Evolutionary conservation across 2,329 filamentous ascomycete species (phyloP), one percentile per base, ranked within the genome.

Genomic region (Aureobasidium leucospermi): DNA sequence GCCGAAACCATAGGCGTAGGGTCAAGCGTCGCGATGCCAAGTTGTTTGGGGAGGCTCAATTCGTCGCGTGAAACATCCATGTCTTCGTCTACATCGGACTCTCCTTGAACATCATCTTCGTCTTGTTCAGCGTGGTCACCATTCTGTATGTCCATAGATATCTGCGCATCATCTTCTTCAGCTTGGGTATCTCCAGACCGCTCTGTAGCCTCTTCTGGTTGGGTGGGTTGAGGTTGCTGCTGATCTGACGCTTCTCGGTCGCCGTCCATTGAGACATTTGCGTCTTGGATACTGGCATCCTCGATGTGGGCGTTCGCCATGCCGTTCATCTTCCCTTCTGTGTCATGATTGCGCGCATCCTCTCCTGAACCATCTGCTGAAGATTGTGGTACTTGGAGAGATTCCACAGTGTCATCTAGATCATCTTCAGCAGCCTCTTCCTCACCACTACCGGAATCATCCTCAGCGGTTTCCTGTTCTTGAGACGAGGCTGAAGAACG

Each of bases 61-160:
- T 39, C 55, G n/a, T 41, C 55, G 8, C 34, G 55, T 4, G 55
- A 58, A 7, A 31, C 16, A 16, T 58, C 43, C 23, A 47, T 13
- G 5, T 60, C 49, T 16, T 19, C 43, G 16, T 55, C 59, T 29
- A 51, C 59, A 9, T 58, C 52, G 5, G 29, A 36, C 10, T 16
- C 38, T 13, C 45, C 52, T 28, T 52, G 52, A 16, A 19, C 52
- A 39, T 51, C 52, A 2, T 51, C 46, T 23, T 19, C 46, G 11
- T 29, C 16, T 31, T 64, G 65, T 28, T 19, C 16, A 62, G 61
- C 36, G 23, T 67, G 66, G 8, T 66, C 68, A 10, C 57, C 61
- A 19, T 66, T 63, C 15, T 69, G 67, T 6, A 55, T 63, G 23
- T 49, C 34, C 2, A 31, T 4, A 1, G 58, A 39, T 15, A 11